Evolutionary conservation across 2,329 filamentous ascomycete species (phyloP).

Genomic region (Xylariaceae sp.): DNA sequence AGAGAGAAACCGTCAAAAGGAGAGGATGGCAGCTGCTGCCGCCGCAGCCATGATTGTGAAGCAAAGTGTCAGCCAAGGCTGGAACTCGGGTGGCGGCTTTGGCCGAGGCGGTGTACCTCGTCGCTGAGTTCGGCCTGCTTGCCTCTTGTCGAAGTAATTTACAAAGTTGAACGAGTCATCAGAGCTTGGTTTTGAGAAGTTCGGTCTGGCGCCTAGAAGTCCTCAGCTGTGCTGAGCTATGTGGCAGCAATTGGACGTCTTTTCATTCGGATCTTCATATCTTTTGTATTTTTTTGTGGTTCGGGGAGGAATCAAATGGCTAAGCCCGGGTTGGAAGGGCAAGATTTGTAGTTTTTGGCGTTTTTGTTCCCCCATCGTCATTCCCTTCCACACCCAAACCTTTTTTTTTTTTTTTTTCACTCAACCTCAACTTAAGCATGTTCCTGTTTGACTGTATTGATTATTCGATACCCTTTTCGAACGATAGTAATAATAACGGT

Average conservation of each 20-base stretch:
- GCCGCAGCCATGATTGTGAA: slow-evolving; percentile 92
- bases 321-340: too few species aligned
- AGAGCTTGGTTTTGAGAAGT: slow-evolving; percentile 21
- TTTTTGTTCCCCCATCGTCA: too few species aligned
- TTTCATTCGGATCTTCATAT: too few species aligned
- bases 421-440: neutral
- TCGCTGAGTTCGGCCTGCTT: slow-evolving; percentile 40
- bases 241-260: too few species aligned
- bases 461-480: slow-evolving; percentile 16
- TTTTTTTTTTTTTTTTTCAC: slow-evolving; percentile 13
- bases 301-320: too few species aligned
- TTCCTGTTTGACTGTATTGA: neutral
- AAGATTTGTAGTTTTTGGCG: too few species aligned
- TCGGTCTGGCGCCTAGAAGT: neutral
- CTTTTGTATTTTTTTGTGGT: too few species aligned
- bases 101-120: slow-evolving; percentile 42
- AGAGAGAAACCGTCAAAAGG: slow-evolving; percentile 89
- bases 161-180: slow-evolving; percentile 18
- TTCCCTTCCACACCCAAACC: slow-evolving; percentile 7
- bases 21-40: slow-evolving; percentile 82
- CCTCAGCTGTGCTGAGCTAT: too few species aligned
- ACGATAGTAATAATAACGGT: too few species aligned
- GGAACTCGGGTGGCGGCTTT: slow-evolving; percentile 41
- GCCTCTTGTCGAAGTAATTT: slow-evolving; percentile 8
- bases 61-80: slow-evolving; percentile 70